Evolutionary conservation across 495 filamentous ascomycete genomes (phyloP).

Genomic region (Friedmanniomyces simplex): DNA sequence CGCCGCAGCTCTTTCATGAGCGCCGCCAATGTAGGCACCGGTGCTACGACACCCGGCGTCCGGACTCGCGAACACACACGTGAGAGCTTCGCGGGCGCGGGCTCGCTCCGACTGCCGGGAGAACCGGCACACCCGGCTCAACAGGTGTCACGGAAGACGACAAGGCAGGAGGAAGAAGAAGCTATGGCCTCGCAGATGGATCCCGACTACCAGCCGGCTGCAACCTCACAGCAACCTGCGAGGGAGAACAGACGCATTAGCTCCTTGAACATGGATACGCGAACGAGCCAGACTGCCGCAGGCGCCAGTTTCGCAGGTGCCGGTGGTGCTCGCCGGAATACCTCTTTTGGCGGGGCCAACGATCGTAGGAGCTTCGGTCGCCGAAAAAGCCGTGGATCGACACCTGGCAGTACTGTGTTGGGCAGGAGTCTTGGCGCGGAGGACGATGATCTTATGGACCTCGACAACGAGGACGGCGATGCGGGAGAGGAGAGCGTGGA

Average conservation of each 20-base stretch:
- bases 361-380: conserved; percentile 35
- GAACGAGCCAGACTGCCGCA: conserved; percentile 37
- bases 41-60: conserved; percentile 65
- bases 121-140: not conserved
- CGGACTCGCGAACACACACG: conserved; percentile 37
- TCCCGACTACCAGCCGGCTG: conserved; percentile 52
- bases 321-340: conserved; percentile 43
- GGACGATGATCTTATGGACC: conserved; percentile 18
- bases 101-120: conserved; percentile 14
- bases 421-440: conserved; percentile 12
- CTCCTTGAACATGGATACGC: conserved; percentile 80
- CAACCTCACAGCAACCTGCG: conserved; percentile 48
- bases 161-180: conserved; percentile 34
- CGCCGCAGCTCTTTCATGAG: conserved; percentile 71
- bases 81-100: conserved; percentile 47
- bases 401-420: conserved; percentile 26
- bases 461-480: conserved; percentile 4
- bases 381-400: conserved; percentile 26
- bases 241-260: conserved; percentile 81
- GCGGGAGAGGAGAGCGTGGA: conserved; percentile 13
- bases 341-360: conserved; percentile 65
- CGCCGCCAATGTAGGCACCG: conserved; percentile 58
- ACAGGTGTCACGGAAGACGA: conserved; percentile 10
- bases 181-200: conserved; percentile 65
- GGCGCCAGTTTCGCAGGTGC: conserved; percentile 33